A percentile compares a stretch with the other conserved stretches of the same genome.
phyloP scores from a whole-genome alignment of 495 filamentous ascomycete species.

The Podospora pseudopauciseta region DNA sequence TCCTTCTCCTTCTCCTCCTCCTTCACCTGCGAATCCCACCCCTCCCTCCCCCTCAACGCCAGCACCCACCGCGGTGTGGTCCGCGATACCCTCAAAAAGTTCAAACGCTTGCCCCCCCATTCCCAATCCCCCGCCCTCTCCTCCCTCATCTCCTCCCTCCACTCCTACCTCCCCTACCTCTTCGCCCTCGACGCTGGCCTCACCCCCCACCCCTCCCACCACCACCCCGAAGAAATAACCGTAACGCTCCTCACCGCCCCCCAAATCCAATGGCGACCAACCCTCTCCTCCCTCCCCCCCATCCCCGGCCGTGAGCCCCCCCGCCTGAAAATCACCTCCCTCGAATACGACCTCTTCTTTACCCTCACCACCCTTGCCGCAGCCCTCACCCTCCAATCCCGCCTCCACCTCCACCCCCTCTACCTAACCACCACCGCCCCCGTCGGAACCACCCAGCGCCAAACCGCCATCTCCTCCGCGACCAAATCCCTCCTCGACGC shows the following conservation, averaged over 20 bases:
- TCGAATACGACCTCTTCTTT: conserved; percentile 83
- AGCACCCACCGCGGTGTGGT: conserved; percentile 76
- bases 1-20: conserved; percentile 70
- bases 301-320: conserved; percentile 56
- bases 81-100: conserved; percentile 69
- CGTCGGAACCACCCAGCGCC: conserved; percentile 62
- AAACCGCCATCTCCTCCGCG: conserved; percentile 65
- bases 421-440: conserved; percentile 53
- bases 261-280: conserved; percentile 77
- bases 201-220: conserved; percentile 36
- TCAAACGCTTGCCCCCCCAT: conserved; percentile 70
- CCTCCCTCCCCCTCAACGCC: conserved; percentile 72
- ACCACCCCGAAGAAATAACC: conserved; percentile 58
- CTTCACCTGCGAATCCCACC: conserved; percentile 69
- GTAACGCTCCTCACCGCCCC: conserved; percentile 51
- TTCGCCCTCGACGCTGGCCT: conserved; percentile 69
- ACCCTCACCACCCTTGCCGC: conserved; percentile 71
- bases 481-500: conserved; percentile 76
- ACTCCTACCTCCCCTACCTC: conserved; percentile 76
- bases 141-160: conserved; percentile 61
- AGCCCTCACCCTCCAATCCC: conserved; percentile 65
- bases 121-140: conserved; percentile 64
- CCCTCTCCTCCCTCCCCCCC: conserved; percentile 57
- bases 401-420: conserved; percentile 50
- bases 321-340: conserved; percentile 63